Base-by-base conservation (phyloP, 2,329 filamentous ascomycete species). In the Beauveria caledonica region DNA sequence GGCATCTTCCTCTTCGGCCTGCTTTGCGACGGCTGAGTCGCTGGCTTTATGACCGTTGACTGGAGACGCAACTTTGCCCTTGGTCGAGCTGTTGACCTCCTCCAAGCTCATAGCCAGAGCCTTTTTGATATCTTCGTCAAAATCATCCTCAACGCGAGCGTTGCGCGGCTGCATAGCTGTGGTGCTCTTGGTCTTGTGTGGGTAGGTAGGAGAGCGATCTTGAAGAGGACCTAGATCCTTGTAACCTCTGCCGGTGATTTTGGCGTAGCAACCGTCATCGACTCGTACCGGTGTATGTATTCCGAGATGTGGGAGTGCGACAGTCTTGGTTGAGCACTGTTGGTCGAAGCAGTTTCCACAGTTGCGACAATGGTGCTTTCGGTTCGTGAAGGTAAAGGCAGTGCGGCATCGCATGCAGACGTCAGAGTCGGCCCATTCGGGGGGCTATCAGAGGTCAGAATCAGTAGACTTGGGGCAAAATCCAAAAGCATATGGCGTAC, bases 351-450 rank as follows among this genome's bases (percentile, higher is more conserved):
- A 94, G 74, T 94, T 96, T 56, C 94, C 94, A 70, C 94, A 99
- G 73, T 99, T 99, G 65, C 94, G 87, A 70, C 94, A 99, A 73
- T 99, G 94, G 71, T 99, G 94, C 72, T 97, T 99, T 69, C 94
- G 87, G 73, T 99, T 99, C 60, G 93, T 99, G 70, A 99, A 97
- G 52, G 91, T 97, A 69, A 99, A 99, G 19, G 91, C 77, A 13
- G 93, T 97, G 66, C 94, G 86, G 73, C 94, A 99, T 71, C 94
- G 88, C 92, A 99, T 97, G 73, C 94, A 99, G 36, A 99, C 93
- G 69, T 99, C 94, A 11, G 93, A 97, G 75, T 99, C 94, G 55
- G 87, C 86, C 94, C 94, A 99, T 75, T 99, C 94, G 0, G 94
- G 94, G 10, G 94, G 94, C 87, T 96, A 25, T 39, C 11, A 9